These are phyloP conservation scores for Xylariaceae sp. DNA, from an alignment of 2,329 filamentous ascomycete species.

Conservation along the genomic window DNA sequence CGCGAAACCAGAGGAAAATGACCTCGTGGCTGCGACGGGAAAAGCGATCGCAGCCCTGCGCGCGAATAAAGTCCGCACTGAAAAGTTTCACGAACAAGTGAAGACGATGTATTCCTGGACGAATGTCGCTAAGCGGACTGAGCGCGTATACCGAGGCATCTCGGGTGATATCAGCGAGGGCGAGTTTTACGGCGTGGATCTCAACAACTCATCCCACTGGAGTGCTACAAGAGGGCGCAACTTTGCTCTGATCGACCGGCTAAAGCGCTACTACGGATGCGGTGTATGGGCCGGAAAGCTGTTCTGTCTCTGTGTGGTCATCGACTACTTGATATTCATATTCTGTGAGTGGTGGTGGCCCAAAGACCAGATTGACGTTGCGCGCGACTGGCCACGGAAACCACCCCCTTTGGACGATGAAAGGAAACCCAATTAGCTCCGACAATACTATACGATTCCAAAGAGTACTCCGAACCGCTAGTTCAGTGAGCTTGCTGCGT, in stretches of 20 bases:
- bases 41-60: slow-evolving; percentile 83
- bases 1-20: slow-evolving; percentile 93
- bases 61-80: slow-evolving; percentile 80
- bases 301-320: slow-evolving; percentile 88
- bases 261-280: slow-evolving; percentile 96
- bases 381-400: slow-evolving; percentile 88
- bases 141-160: slow-evolving; percentile 92
- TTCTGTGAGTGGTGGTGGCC: slow-evolving; percentile 85
- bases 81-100: slow-evolving; percentile 93
- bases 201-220: slow-evolving; percentile 55
- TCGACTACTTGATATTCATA: slow-evolving; percentile 88
- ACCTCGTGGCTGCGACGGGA: slow-evolving; percentile 82
- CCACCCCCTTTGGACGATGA: slow-evolving; percentile 26
- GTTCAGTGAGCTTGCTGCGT: too few relatives aligned
- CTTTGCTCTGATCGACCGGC: slow-evolving; percentile 86
- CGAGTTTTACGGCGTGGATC: slow-evolving; percentile 81
- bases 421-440: slow-evolving; percentile 4
- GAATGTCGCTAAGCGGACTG: slow-evolving; percentile 87
- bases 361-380: slow-evolving; percentile 78
- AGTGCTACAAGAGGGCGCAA: slow-evolving; percentile 68
- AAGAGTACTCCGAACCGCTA: too few relatives aligned
- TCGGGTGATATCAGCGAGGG: slow-evolving; percentile 78
- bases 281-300: slow-evolving; percentile 98
- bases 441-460: too few relatives aligned
- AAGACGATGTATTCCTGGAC: slow-evolving; percentile 99